Conservation (phyloP, 257 asterid species). For the Plectranthus barbatus region DNA sequence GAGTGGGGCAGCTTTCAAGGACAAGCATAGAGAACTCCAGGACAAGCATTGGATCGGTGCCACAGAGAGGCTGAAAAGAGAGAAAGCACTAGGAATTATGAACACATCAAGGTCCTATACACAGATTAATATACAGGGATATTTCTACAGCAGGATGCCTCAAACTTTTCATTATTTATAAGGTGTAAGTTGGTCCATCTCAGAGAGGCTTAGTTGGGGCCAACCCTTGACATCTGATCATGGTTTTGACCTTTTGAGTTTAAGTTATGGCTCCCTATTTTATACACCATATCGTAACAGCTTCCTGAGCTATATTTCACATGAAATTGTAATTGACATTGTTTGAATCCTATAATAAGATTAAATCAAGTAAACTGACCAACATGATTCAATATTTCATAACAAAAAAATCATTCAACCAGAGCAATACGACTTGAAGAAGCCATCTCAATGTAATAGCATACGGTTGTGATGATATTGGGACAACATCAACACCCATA, state of each 20-base stretch:
- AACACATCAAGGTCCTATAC: slow-evolving; percentile 6
- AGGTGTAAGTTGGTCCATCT: slow-evolving; percentile 5
- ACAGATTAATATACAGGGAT: not conserved
- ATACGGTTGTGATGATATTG: not conserved
- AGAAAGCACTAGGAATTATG: not conserved
- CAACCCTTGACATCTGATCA: too few species aligned
- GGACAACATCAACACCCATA: not conserved
- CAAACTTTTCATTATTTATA: not conserved
- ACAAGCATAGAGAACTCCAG: slow-evolving; percentile 91
- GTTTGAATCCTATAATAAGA: not conserved
- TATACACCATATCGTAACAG: too few species aligned
- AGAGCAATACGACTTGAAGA: not conserved
- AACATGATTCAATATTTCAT: not conserved
- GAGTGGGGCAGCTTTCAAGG: slow-evolving; percentile 88
- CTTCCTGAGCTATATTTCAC: not conserved
- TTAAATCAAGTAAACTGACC: not conserved
- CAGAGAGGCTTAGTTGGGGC: not conserved
- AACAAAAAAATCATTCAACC: not conserved
- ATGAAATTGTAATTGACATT: not conserved
- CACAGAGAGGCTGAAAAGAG: slow-evolving; percentile 77
- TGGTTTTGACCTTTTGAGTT: too few species aligned
- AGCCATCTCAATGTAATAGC: not conserved
- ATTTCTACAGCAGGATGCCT: slow-evolving; percentile 4
- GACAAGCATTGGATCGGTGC: slow-evolving; percentile 87
- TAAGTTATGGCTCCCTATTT: too few species aligned